Evolutionary conservation across 176 grass and related monocot genomes (phyloP), one percentile per base, ranked within the genome.

Genomic region (barley (Hordeum vulgare)): DNA sequence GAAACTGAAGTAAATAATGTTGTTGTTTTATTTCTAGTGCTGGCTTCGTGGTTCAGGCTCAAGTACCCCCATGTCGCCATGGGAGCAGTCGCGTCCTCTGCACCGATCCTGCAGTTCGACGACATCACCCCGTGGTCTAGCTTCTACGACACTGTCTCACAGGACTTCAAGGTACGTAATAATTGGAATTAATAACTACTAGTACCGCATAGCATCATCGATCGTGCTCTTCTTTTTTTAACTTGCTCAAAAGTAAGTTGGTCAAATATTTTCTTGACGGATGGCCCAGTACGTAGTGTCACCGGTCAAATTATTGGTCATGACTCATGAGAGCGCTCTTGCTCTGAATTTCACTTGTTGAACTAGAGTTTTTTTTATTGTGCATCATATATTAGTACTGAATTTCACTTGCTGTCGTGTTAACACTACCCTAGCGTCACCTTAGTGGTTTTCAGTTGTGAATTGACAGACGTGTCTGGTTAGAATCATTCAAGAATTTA

Each of bases 1-100:
- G 29, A 31, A 31, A 31, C 3, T 31, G 29, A 31, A 31, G 49
- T 33, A 71, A 69, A 11, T 69, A 7, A 42, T 11, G 14, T 47
- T 51, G 6, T 54, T 6, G 0, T 18, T 57, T 90, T 75, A 2
- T 57, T 60, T 65, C 64, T 2, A 93, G 93, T 95, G 96, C 33
- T 98, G 56, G 91, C 96, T 24, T 89, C 96, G 7, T 98, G 96
- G 96, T 95, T 98, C 94, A 91, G 96, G 83, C 73, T 98, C 20
- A 98, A 98, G 81, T 98, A 98, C 58, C 96, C 96, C 21, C 96
- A 95, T 42, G 79, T 98, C 7, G 26, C 91, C 74, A 85, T 98
- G 88, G 96, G 96, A 8, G 96, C 96, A 13, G 0, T 98, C 24
- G 87, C 96, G 3, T 94, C 96, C 34, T 98, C 93, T 26, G 89